These are phyloP conservation scores for Boletus subluridellus DNA, from an alignment of 1,284 basidiomycete species.

Conservation along the genomic window DNA sequence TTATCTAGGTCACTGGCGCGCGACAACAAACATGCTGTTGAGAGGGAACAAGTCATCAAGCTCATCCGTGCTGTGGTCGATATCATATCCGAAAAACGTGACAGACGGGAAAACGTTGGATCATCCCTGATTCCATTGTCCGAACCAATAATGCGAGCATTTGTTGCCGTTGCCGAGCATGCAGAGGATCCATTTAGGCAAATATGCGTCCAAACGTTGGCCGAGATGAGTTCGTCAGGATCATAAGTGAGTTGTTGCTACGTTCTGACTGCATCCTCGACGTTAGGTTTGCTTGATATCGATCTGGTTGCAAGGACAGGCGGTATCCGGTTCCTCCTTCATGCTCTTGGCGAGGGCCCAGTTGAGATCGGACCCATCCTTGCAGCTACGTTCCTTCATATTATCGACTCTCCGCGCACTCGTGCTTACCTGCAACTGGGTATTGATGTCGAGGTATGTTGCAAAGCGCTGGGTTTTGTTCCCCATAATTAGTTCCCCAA, in stretches of 20 bases:
- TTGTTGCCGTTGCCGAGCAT: slow-evolving; percentile 92
- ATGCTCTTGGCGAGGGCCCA: slow-evolving; percentile 85
- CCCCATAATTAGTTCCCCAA: slow-evolving; percentile 32
- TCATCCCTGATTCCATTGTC: slow-evolving; percentile 57
- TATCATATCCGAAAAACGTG: slow-evolving; percentile 56
- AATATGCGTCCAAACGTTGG: slow-evolving; percentile 85
- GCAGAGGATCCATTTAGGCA: slow-evolving; percentile 85
- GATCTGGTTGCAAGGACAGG: slow-evolving; percentile 79
- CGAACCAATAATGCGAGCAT: slow-evolving; percentile 77
- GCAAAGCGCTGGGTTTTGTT: slow-evolving; percentile 10
- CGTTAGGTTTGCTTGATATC: slow-evolving; percentile 76
- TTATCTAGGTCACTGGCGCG: slow-evolving; percentile 70
- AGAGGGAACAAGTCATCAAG: slow-evolving; percentile 94
- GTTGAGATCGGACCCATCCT: slow-evolving; percentile 81
- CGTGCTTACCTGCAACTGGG: slow-evolving; percentile 79
- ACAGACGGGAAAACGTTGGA: slow-evolving; percentile 43
- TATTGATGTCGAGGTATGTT: slow-evolving; percentile 81
- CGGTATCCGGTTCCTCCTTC: slow-evolving; percentile 84
- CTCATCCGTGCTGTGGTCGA: slow-evolving; percentile 84
- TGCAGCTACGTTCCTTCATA: slow-evolving; percentile 79
- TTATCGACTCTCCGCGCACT: slow-evolving; percentile 84
- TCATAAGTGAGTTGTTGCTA: slow-evolving; percentile 8
- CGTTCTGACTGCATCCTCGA: slow-evolving; percentile 15
- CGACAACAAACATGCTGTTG: slow-evolving; percentile 78
- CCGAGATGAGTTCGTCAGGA: slow-evolving; percentile 74